phyloP scores from a whole-genome alignment of 345 rosid species.

The Lumnitzera littorea region DNA sequence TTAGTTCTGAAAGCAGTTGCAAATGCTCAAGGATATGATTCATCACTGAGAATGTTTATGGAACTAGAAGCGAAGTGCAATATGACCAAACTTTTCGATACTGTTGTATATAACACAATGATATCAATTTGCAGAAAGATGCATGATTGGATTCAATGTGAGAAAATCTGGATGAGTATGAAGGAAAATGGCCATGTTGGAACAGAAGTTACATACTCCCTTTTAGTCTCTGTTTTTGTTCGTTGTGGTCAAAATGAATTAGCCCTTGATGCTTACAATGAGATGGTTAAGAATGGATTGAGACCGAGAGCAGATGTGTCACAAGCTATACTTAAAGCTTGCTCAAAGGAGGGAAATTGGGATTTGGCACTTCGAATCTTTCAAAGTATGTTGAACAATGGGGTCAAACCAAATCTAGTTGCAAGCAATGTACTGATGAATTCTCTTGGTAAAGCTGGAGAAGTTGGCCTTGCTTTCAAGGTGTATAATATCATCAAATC shows the following conservation, averaged over 20 bases:
- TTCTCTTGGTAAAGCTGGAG: constrained; percentile 61
- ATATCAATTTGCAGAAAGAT: constrained; percentile 58
- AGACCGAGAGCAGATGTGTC: constrained; percentile 44
- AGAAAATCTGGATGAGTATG: constrained; percentile 63
- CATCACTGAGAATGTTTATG: constrained; percentile 46
- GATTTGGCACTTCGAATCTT: constrained; percentile 46
- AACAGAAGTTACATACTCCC: constrained; percentile 52
- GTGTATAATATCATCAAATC: constrained; percentile 35
- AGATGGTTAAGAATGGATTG: constrained; percentile 46
- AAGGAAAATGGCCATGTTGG: constrained; percentile 47
- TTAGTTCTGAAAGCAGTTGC: constrained; percentile 63
- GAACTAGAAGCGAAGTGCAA: constrained; percentile 33
- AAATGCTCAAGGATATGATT: constrained; percentile 38
- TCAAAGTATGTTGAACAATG: constrained; percentile 39
- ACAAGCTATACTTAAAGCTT: constrained; percentile 53
- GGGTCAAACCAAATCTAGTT: constrained; percentile 47
- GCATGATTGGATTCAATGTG: constrained; percentile 41
- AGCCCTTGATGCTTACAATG: constrained; percentile 64
- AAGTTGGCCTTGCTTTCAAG: constrained; percentile 48
- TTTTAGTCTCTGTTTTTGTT: constrained; percentile 60
- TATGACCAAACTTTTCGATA: constrained; percentile 36
- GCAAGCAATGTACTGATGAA: constrained; percentile 69
- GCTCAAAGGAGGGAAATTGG: constrained; percentile 56
- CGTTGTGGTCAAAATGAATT: constrained; percentile 52
- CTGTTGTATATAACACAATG: constrained; percentile 63